A percentile compares a stretch with the other conserved stretches of the same genome.
These are phyloP conservation scores for Tremellales sp. DNA, from an alignment of 1,284 basidiomycete species.

Conservation along the genomic window DNA sequence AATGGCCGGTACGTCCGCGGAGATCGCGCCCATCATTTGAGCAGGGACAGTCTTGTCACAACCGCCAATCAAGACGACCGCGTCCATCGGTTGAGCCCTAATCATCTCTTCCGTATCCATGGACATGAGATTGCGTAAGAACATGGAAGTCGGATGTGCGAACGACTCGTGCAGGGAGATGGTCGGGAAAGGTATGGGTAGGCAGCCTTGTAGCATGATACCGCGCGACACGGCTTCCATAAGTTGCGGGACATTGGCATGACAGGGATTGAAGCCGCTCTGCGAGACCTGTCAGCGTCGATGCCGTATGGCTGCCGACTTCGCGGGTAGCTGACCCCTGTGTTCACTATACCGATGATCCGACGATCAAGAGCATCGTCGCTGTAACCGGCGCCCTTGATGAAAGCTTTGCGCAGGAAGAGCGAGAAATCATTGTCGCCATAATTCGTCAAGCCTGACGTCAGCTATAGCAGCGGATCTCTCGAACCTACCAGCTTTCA, in stretches of 20 bases:
- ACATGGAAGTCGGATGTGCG: constrained; percentile 44
- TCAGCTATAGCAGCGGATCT: too few species aligned
- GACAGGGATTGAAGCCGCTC: constrained; percentile 45
- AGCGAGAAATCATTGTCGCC: constrained; percentile 45
- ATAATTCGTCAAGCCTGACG: constrained; percentile 32
- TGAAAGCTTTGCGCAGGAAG: constrained; percentile 47
- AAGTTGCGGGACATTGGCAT: constrained; percentile 39
- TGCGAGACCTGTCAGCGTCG: constrained; percentile 20
- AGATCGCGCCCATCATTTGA: constrained; percentile 46
- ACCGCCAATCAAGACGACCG: constrained; percentile 43
- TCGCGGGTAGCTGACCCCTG: constrained; percentile 15
- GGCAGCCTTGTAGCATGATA: constrained; percentile 37
- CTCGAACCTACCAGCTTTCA: too few species aligned
- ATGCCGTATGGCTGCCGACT: constrained; percentile 5
- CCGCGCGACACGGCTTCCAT: constrained; percentile 41
- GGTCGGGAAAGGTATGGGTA: constrained; percentile 43
- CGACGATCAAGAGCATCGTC: constrained; percentile 43
- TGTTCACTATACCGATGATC: constrained; percentile 45
- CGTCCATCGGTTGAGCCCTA: constrained; percentile 44
- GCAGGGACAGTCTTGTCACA: constrained; percentile 48
- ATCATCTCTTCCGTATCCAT: constrained; percentile 48
- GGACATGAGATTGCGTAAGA: constrained; percentile 43
- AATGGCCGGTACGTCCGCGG: constrained; percentile 40
- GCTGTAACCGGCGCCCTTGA: constrained; percentile 46
- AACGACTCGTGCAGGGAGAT: constrained; percentile 46